phyloP scores from a whole-genome alignment of 1,284 basidiomycete genomes.

The Microbotryum lychnidis-dioicae region DNA sequence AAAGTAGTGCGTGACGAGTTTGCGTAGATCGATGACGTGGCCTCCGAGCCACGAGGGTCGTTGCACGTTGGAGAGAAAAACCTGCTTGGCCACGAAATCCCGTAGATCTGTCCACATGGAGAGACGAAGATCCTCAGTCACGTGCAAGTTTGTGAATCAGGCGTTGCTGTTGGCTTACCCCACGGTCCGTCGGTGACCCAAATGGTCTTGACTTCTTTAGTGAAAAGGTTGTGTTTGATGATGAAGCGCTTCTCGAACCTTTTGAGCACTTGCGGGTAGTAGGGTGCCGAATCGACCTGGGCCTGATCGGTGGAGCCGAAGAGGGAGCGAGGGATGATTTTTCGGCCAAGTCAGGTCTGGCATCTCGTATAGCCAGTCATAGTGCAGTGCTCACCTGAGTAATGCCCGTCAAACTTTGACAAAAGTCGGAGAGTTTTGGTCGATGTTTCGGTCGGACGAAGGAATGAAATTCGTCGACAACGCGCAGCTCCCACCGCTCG shows the following conservation, averaged over 20 bases:
- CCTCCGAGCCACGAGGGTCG: slow-evolving; percentile 37
- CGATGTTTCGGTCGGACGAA: slow-evolving; percentile 83
- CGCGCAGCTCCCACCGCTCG: slow-evolving; percentile 46
- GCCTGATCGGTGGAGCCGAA: slow-evolving; percentile 47
- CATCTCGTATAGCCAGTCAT: neutral
- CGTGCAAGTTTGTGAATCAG: slow-evolving; percentile 15
- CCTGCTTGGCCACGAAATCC: slow-evolving; percentile 66
- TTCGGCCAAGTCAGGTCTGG: neutral
- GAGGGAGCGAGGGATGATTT: slow-evolving; percentile 10
- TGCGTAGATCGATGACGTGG: slow-evolving; percentile 36
- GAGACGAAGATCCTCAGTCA: slow-evolving; percentile 10
- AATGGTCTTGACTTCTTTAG: slow-evolving; percentile 37
- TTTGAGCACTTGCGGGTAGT: slow-evolving; percentile 61
- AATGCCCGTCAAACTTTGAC: slow-evolving; percentile 79
- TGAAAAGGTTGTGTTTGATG: slow-evolving; percentile 43
- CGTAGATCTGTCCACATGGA: slow-evolving; percentile 52
- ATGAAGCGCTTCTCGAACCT: slow-evolving; percentile 59
- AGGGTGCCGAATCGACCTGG: slow-evolving; percentile 69
- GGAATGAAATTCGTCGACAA: slow-evolving; percentile 71
- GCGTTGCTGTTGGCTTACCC: slow-evolving; percentile 35
- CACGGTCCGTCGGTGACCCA: slow-evolving; percentile 49
- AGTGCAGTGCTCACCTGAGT: slow-evolving; percentile 57
- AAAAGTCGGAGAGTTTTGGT: slow-evolving; percentile 72
- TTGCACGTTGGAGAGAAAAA: slow-evolving; percentile 67
- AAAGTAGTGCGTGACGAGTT: slow-evolving; percentile 24